Evolutionary conservation across 352 stramenopile genomes (phyloP), one percentile per base, ranked within the genome.

Genomic region (Phytopythium montanum): DNA sequence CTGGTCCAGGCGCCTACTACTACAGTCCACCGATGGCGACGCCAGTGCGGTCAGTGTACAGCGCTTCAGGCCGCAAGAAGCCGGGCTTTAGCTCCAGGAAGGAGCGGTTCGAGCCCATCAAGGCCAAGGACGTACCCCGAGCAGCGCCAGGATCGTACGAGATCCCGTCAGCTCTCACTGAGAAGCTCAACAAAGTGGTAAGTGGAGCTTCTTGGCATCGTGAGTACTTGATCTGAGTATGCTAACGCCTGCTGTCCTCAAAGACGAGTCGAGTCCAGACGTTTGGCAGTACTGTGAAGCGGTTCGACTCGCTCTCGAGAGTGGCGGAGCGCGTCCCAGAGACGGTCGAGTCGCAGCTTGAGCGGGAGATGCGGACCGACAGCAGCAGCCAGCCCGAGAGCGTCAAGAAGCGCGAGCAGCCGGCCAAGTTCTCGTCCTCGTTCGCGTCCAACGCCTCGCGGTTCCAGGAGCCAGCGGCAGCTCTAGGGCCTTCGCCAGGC

Each of bases 141-240:
- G 75, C 76, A 7, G 80, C 80, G 2, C 83, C 83, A 28, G 83
- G 83, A 0, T 90, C 83, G 25, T 92, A 92, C 56, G 79, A 90
- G 55, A 56, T 88, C 25, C 72, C 73, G 0, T 80, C 79, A 0
- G 72, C 75, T 12, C 70, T 92, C 29, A 65, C 68, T 5, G 76
- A 90, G 38, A 71, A 80, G 12, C 70, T 89, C 3, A 85, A 84
- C 68, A 89, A 86, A 88, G 75, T 86, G 79, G 83, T 89, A 36
- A 23, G 4, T 50, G 13, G 18, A 13, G 5, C 6, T 12, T 45
- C 21, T 16, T 36, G 7, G 7, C 21, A 2, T n/a, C 0, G 16
- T n/a, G n/a, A n/a, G 5, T 26, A 16, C 9, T 19, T 14, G 9
- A 21, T 5, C 21, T 12, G 1, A 12, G n/a, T 12, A 14, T 29